Evolutionary conservation across 306 rosid genomes (phyloP).

Genomic region (Leucaena leucocephala): DNA sequence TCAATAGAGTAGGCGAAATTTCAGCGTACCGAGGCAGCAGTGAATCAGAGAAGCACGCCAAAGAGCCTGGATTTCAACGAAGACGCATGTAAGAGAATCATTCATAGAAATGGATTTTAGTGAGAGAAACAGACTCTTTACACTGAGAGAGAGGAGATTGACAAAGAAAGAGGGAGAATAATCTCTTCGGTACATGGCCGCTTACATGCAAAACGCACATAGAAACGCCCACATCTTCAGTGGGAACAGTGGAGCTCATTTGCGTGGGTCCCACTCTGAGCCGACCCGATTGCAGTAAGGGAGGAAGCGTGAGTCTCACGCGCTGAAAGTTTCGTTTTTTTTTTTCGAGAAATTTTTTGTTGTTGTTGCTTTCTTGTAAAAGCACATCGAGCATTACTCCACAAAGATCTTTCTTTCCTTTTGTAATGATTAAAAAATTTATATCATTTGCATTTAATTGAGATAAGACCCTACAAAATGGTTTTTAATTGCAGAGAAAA

Average conservation of each 20-base stretch:
- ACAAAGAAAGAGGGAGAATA: conserved; percentile 14
- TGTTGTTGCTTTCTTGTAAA: background rate
- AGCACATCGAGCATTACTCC: background rate
- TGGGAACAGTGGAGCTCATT: conserved; percentile 40
- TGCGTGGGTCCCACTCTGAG: background rate
- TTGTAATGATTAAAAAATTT: too few relatives aligned
- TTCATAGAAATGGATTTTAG: conserved; percentile 9
- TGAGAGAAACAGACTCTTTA: background rate
- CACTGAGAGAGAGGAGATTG: conserved; percentile 4
- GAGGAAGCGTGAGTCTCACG: conserved; percentile 8
- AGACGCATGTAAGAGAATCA: conserved; percentile 38
- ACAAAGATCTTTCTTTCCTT: background rate
- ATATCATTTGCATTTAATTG: background rate
- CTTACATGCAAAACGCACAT: conserved; percentile 47
- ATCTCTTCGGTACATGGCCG: conserved; percentile 40
- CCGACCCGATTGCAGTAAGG: background rate
- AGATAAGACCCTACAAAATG: background rate
- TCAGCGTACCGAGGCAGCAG: conserved; percentile 36
- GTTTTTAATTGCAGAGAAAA: too few relatives aligned
- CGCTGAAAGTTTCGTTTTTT: background rate
- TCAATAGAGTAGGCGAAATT: conserved; percentile 27
- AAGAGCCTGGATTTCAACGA: conserved; percentile 38
- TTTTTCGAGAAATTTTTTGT: background rate
- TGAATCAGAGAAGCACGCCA: conserved; percentile 36
- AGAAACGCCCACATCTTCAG: background rate